Base-by-base conservation (phyloP, 345 rosid genomes). In the Pistacia vera region DNA sequence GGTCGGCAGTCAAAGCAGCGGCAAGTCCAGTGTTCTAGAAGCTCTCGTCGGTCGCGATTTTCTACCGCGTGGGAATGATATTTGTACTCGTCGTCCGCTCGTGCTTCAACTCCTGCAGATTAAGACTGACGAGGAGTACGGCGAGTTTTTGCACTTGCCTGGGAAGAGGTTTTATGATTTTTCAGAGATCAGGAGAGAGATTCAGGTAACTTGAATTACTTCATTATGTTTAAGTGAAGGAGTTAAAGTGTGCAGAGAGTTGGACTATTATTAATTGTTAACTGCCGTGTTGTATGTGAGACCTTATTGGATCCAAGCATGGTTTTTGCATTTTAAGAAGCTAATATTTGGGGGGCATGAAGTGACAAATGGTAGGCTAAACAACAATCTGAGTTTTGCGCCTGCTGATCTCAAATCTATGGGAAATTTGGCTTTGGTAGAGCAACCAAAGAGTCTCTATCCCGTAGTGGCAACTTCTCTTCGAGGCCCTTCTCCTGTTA, bases 1-100 rank as follows among this genome's bases (percentile, higher is more conserved):
- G 55, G 97, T 97, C 17, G 99, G 99, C 0, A 94, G 97, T 80
- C 99, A 97, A 84, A 94, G 98, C 82, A 97, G 99, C 79, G 99
- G 99, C 36, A 97, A 97, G 87, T 94, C 98, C 18, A 94, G 98
- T 87, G 99, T 97, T 28, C 91, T 97, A 16, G 99, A 97, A 81
- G 88, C 99, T 0, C 97, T 97, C 61, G 99, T 97, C 36, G 99
- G 99, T 54, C 90, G 99, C 8, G 98, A 97, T 70, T 97, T 97
- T 85, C 85, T 97, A 75, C 98, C 99, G 2, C 97, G 99, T 0
- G 97, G 98, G 2, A 83, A 80, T 44, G 97, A 94, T 18, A 94
- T 94, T 78, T 97, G 99, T 78, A 97, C 99, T 8, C 95, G 99
- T 74, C 90, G 98, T 6, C 99, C 98, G 18, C 97, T 97, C 35